These are phyloP conservation scores for Gossypium turneri DNA, from an alignment of 345 rosid genomes.

Conservation along the genomic window DNA sequence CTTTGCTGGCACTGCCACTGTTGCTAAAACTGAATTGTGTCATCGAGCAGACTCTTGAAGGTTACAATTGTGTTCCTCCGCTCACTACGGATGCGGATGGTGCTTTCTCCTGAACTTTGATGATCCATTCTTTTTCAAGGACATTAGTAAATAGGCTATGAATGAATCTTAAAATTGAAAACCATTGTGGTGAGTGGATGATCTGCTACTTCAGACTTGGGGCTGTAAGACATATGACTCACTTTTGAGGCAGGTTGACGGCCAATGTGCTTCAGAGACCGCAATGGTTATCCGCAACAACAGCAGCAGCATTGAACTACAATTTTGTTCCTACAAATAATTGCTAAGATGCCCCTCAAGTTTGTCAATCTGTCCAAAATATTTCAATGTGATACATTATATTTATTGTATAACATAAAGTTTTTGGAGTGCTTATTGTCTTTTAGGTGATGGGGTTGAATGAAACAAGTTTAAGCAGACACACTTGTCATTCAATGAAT, in stretches of 20 bases:
- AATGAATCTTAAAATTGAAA: neutral
- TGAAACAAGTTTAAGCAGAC: no score
- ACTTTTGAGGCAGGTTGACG: no score
- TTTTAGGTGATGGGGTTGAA: no score
- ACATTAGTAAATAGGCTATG: neutral
- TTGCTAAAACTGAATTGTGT: constrained; percentile 47
- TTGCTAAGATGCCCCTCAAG: neutral
- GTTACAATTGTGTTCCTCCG: constrained; percentile 49
- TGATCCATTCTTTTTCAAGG: neutral
- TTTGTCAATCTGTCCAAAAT: neutral
- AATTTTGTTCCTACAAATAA: neutral
- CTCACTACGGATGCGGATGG: no score
- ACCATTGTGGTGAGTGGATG: neutral
- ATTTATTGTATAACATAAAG: no score
- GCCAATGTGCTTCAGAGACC: neutral
- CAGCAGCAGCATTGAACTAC: neutral
- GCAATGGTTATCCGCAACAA: neutral
- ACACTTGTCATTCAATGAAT: no score
- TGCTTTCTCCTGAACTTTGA: neutral
- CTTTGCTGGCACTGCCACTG: constrained; percentile 66
- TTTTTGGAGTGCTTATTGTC: no score
- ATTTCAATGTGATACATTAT: neutral
- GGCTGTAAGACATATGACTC: neutral
- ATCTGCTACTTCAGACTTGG: neutral
- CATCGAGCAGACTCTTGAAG: constrained; percentile 78